These are phyloP conservation scores for Apiotrichum laibachii DNA, from an alignment of 1,284 basidiomycete species.

Conservation along the genomic window DNA sequence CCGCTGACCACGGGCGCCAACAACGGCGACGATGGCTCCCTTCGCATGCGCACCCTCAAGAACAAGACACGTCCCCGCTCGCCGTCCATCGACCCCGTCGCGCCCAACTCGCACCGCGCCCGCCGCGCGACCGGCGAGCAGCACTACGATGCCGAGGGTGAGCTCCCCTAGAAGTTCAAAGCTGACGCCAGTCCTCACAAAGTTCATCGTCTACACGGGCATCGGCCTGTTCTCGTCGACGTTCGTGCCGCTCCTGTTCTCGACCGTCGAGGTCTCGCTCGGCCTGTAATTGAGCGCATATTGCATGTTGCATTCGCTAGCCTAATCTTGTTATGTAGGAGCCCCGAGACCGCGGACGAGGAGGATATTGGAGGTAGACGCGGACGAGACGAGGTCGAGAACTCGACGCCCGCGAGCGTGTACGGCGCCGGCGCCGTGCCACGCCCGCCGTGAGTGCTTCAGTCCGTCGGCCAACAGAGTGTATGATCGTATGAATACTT, in stretches of 20 bases:
- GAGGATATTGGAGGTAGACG: too few relatives aligned
- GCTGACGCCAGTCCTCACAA: constrained; percentile 67
- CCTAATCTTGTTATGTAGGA: too few relatives aligned
- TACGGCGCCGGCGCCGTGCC: too few relatives aligned
- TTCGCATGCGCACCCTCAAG: neutral
- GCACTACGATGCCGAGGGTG: constrained; percentile 72
- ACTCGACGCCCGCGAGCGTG: too few relatives aligned
- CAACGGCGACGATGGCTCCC: neutral
- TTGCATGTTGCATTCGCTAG: too few relatives aligned
- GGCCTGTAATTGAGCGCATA: neutral
- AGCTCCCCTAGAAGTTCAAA: constrained; percentile 31
- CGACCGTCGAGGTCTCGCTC: constrained; percentile 54
- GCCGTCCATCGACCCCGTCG: constrained; percentile 12
- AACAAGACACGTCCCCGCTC: neutral
- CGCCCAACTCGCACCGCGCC: constrained; percentile 9
- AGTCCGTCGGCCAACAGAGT: too few relatives aligned
- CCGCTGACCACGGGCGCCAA: neutral
- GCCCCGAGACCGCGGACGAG: too few relatives aligned
- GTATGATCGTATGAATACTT: too few relatives aligned
- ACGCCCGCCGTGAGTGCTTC: too few relatives aligned
- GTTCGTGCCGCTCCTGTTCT: constrained; percentile 65
- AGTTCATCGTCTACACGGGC: constrained; percentile 84
- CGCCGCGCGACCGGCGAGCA: neutral
- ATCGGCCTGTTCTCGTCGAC: constrained; percentile 70
- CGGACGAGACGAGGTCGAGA: too few relatives aligned